Evolutionary conservation across 805 yeast genomes (phyloP).

Genomic region (Metschnikowia cubensis): DNA sequence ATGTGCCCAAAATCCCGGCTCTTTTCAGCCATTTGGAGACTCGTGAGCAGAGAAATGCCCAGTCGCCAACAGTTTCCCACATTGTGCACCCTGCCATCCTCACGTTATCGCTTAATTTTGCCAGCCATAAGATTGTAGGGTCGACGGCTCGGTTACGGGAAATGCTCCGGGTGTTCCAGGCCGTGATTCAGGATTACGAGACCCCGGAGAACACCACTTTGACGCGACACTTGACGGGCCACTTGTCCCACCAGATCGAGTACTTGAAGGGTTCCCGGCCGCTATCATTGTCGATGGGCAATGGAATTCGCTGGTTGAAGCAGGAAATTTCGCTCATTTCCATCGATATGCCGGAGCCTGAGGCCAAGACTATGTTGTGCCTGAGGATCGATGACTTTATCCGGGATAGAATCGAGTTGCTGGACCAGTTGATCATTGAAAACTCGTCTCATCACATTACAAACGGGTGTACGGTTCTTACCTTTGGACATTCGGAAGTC

Average conservation of each 20-base stretch:
- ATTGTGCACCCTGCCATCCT: conserved; percentile 85
- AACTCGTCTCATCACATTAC: conserved; percentile 73
- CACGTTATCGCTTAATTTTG: conserved; percentile 70
- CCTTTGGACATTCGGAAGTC: conserved; percentile 86
- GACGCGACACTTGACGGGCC: conserved; percentile 82
- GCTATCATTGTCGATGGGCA: conserved; percentile 91
- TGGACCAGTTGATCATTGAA: conserved; percentile 78
- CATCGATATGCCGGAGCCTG: conserved; percentile 61
- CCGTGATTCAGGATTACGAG: conserved; percentile 70
- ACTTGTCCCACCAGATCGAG: conserved; percentile 89
- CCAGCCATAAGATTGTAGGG: conserved; percentile 85
- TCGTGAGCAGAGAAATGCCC: conserved; percentile 64
- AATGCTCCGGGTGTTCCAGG: conserved; percentile 80
- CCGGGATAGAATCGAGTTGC: conserved; percentile 76
- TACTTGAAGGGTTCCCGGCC: conserved; percentile 89
- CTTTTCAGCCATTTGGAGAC: conserved; percentile 78
- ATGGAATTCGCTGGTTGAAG: conserved; percentile 94
- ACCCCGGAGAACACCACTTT: conserved; percentile 85
- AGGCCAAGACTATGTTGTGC: conserved; percentile 62
- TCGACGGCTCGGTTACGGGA: conserved; percentile 80
- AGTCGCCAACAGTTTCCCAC: conserved; percentile 53
- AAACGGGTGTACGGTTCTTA: conserved; percentile 73
- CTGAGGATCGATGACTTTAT: conserved; percentile 76
- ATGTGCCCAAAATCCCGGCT: conserved; percentile 51
- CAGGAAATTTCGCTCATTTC: conserved; percentile 85